phyloP scores from a whole-genome alignment of 2,329 filamentous ascomycete genomes.

The Pseudopyrenochaeta lycopersici region DNA sequence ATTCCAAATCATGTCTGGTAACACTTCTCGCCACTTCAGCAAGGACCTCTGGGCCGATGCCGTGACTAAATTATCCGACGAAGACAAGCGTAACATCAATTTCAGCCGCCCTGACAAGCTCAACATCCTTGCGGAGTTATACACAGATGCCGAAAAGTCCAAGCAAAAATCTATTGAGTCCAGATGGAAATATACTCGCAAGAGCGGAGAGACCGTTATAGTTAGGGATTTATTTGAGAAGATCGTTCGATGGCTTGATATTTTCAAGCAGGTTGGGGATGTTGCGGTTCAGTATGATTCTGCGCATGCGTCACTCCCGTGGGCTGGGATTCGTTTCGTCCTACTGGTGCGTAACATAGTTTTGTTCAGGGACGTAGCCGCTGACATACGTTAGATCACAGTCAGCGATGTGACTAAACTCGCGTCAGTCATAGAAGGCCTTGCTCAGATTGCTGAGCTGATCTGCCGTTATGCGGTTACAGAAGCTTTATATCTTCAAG shows the following conservation, averaged over 20 bases:
- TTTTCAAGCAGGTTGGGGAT: conserved; percentile 43
- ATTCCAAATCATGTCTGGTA: too few species aligned
- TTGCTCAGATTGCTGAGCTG: conserved; percentile 16
- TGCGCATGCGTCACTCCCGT: conserved; percentile 43
- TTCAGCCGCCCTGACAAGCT: conserved; percentile 21
- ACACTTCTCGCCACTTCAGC: too few species aligned
- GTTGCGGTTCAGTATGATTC: conserved; percentile 43
- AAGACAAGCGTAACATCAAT: conserved; percentile 22
- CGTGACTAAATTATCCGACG: too few species aligned
- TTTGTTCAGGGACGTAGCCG: background rate
- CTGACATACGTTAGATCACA: conserved; percentile 4
- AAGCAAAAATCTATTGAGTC: conserved; percentile 14
- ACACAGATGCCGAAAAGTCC: conserved; percentile 11
- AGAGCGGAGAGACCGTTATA: conserved; percentile 25
- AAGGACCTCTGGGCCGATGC: too few species aligned
- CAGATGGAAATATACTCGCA: conserved; percentile 23
- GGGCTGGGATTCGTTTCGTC: conserved; percentile 42
- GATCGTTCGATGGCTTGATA: conserved; percentile 33
- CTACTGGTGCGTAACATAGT: conserved; percentile 32
- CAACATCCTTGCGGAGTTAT: conserved; percentile 23
- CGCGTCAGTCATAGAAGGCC: conserved; percentile 7
- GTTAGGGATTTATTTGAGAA: conserved; percentile 42
- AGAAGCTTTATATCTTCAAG: conserved; percentile 11
- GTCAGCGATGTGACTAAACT: conserved; percentile 10
- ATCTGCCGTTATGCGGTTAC: conserved; percentile 15